Percentiles rank a stretch among this genome's conserved stretches.
Conservation (phyloP, 1,139 yeast species). For the Dujonia santamariae region DNA sequence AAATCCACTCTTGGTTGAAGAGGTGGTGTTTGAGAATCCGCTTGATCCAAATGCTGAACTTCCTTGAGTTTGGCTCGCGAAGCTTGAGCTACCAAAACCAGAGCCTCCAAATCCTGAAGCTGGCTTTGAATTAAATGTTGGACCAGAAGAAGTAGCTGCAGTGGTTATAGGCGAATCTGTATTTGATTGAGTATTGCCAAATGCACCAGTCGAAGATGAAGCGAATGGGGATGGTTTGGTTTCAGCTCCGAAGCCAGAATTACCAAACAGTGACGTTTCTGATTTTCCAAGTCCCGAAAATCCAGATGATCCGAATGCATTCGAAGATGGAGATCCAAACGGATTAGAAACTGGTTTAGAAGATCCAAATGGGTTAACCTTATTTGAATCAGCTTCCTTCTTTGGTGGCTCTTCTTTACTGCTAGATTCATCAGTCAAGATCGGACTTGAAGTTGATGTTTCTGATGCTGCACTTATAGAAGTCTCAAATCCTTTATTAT, state of each 20-base stretch:
- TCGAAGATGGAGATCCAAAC: not conserved
- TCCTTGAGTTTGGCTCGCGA: too few relatives aligned
- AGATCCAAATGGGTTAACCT: not conserved
- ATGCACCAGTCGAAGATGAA: not conserved
- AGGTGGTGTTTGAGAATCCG: too few relatives aligned
- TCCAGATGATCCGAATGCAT: constrained; percentile 11
- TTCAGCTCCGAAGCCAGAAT: constrained; percentile 1
- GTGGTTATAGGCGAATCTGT: too few relatives aligned
- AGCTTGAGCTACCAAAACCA: constrained; percentile 13
- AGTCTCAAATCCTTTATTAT: not conserved
- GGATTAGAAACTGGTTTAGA: not conserved
- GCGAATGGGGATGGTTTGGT: constrained; percentile 8
- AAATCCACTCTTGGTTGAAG: not conserved
- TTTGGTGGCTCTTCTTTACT: too few relatives aligned
- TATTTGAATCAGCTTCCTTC: not conserved
- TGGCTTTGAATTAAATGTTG: too few relatives aligned
- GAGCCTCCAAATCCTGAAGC: constrained; percentile 14
- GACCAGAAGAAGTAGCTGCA: too few relatives aligned
- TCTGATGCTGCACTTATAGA: not conserved
- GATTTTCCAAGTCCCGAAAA: constrained; percentile 11
- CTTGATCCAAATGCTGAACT: constrained; percentile 13
- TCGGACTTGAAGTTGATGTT: too few relatives aligned
- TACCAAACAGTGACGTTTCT: constrained; percentile 9
- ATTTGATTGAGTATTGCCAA: too few relatives aligned
- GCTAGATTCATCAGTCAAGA: too few relatives aligned